Evolutionary conservation across 2,329 filamentous ascomycete species (phyloP).

Genomic region (Apiospora pterosperma): DNA sequence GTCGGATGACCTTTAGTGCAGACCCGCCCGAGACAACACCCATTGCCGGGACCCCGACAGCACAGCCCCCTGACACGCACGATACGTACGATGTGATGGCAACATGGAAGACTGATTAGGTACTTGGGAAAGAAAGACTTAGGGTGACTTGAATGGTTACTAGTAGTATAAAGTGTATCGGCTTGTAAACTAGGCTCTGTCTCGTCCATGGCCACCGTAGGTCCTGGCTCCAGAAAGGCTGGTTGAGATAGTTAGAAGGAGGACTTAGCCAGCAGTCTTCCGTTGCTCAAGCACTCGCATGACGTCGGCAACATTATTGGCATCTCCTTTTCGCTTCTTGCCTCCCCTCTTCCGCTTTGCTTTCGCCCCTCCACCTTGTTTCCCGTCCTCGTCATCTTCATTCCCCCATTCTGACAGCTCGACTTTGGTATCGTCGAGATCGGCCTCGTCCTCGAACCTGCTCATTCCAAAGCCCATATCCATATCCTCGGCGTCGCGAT

Average conservation of each 20-base stretch:
- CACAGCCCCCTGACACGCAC: not conserved
- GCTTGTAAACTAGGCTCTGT: not conserved
- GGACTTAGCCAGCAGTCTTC: constrained; percentile 31
- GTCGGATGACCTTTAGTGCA: not conserved
- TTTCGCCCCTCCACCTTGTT: constrained; percentile 38
- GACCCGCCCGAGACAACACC: not conserved
- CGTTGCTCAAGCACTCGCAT: constrained; percentile 70
- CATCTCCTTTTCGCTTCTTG: constrained; percentile 76
- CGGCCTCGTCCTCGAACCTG: constrained; percentile 83
- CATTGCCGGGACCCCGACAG: not conserved
- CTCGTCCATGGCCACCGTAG: not conserved
- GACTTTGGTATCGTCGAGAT: constrained; percentile 64
- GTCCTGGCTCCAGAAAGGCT: not conserved
- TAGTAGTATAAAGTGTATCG: no score
- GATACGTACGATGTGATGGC: no score
- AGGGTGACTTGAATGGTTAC: no score
- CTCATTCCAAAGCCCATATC: constrained; percentile 93
- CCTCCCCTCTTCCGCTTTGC: constrained; percentile 65
- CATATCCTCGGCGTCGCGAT: constrained; percentile 84
- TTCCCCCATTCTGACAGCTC: constrained; percentile 66
- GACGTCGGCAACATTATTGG: constrained; percentile 76
- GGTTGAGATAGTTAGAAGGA: not conserved
- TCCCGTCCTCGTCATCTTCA: constrained; percentile 47
- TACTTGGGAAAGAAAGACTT: no score
- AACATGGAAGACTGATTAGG: no score